Base-by-base conservation (phyloP, 2,329 filamentous ascomycete genomes). In the Aspergillus udagawae region DNA sequence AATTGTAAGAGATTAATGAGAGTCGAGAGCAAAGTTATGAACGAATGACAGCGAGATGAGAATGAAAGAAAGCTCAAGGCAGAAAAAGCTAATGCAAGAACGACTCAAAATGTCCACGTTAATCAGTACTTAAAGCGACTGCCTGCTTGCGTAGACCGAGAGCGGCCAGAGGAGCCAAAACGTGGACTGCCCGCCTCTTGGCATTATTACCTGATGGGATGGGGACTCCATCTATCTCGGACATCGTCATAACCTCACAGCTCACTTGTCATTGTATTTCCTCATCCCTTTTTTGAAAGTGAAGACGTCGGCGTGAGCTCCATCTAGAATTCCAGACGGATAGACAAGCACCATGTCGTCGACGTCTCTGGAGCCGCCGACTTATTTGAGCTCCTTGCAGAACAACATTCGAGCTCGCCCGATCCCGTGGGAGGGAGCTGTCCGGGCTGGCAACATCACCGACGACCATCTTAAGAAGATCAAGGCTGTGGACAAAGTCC, bases 341-440 rank as follows among this genome's bases (percentile, higher is more conserved):
- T 10, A 32, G 25, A 48, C 28, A 27, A 10, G 20, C 59, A 59
- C 52, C 48, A 62, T 63, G 63, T 58, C 61, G 63, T 73, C 63
- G 42, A 97, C 97, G 92, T 93, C 92, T 73, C 85, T 96, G 75
- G 92, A 97, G 73, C 89, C 91, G 66, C 92, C 92, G 58, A 90
- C 90, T 58, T 97, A 97, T 77, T 84, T 90, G 63, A 83, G 86
- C 72, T 93, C 91, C 66, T 84, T 97, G 66, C 92, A 96, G 81
- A 95, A 91, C 85, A 97, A 97, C 82, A 96, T 97, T 75, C 91
- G 94, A 72, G 89, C 91, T 72, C 86, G 94, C 66, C 92, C 92
- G 64, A 96, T 99, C 77, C 92, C 93, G 57, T 99, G 94, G 94
- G 93, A 97, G 77, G 93, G 93, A 69, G 92, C 93, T 69, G 91